A percentile compares a stretch with the other conserved stretches of the same genome.
Evolutionary conservation across 805 yeast genomes (phyloP).

Genomic region (Wickerhamiella hasegawae): DNA sequence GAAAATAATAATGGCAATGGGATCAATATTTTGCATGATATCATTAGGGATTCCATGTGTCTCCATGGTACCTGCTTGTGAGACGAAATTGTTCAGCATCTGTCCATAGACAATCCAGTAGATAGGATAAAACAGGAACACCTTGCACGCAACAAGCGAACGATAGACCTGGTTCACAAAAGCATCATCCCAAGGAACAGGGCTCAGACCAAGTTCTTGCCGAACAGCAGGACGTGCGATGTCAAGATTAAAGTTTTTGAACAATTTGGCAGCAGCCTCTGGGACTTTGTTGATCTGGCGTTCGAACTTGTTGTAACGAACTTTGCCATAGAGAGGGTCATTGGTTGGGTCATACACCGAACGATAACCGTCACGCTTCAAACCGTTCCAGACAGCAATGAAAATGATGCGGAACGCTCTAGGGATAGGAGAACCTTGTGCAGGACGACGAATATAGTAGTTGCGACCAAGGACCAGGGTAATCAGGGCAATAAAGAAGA

Average conservation of each 20-base stretch:
- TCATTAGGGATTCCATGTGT: constrained; percentile 69
- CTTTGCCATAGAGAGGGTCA: background rate
- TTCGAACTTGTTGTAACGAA: constrained; percentile 6
- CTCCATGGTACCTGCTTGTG: constrained; percentile 63
- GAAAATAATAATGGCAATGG: constrained; percentile 59
- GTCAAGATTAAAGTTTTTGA: constrained; percentile 23
- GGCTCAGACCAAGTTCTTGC: constrained; percentile 27
- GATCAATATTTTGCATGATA: constrained; percentile 59
- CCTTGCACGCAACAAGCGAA: constrained; percentile 55
- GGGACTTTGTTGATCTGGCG: constrained; percentile 5
- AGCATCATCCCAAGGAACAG: constrained; percentile 43
- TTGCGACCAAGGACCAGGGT: constrained; percentile 39
- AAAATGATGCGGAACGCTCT: constrained; percentile 32
- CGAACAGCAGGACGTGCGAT: constrained; percentile 43
- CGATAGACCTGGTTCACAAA: constrained; percentile 61
- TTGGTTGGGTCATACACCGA: background rate
- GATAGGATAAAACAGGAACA: constrained; percentile 52
- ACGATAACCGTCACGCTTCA: constrained; percentile 13
- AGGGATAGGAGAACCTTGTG: constrained; percentile 44
- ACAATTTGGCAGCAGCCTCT: constrained; percentile 1
- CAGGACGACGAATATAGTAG: constrained; percentile 40
- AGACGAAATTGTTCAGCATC: constrained; percentile 55
- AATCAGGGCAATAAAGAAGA: constrained; percentile 43
- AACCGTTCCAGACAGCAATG: constrained; percentile 31
- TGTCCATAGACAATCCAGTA: constrained; percentile 64